Percentiles rank a stretch among this genome's conserved stretches.
Evolutionary conservation across 352 stramenopile species (phyloP).

Genomic region (Albugo laibachii): DNA sequence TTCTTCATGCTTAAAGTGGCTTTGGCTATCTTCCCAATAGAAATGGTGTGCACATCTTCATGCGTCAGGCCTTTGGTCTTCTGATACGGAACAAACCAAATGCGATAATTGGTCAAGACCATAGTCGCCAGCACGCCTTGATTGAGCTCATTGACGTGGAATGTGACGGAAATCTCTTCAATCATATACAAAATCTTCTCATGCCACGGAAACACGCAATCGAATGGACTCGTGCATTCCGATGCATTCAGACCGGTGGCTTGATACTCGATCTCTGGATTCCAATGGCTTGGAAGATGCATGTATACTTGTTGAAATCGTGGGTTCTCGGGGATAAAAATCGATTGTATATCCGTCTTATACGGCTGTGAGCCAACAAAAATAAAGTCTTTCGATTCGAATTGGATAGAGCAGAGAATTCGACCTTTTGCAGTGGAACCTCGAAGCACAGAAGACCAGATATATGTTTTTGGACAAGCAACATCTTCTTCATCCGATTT

Average conservation of each 20-base stretch:
- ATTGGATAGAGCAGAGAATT: conserved; percentile 52
- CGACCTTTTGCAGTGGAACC: conserved; percentile 27
- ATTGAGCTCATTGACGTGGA: conserved; percentile 73
- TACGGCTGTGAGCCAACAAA: conserved; percentile 46
- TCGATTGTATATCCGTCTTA: conserved; percentile 51
- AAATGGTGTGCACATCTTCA: conserved; percentile 70
- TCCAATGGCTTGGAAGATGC: conserved; percentile 60
- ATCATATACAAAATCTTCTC: conserved; percentile 73
- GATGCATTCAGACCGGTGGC: conserved; percentile 46
- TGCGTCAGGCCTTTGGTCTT: conserved; percentile 49
- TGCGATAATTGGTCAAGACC: conserved; percentile 63
- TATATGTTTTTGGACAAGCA: conserved; percentile 5
- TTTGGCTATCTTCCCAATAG: conserved; percentile 58
- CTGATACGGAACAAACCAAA: conserved; percentile 72
- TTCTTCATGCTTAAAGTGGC: conserved; percentile 61
- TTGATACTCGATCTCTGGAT: conserved; percentile 40
- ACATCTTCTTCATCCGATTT: no score
- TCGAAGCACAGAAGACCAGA: conserved; percentile 58
- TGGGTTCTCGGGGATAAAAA: conserved; percentile 63
- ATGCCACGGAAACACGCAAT: conserved; percentile 64
- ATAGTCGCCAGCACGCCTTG: conserved; percentile 62
- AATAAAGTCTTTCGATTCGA: conserved; percentile 42
- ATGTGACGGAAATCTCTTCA: conserved; percentile 73
- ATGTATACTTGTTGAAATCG: conserved; percentile 56
- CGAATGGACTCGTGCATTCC: conserved; percentile 38